A percentile compares a stretch with the other conserved stretches of the same genome.
Evolutionary conservation across 2,329 filamentous ascomycete species (phyloP).

Genomic region (Xylariaceae sp.): DNA sequence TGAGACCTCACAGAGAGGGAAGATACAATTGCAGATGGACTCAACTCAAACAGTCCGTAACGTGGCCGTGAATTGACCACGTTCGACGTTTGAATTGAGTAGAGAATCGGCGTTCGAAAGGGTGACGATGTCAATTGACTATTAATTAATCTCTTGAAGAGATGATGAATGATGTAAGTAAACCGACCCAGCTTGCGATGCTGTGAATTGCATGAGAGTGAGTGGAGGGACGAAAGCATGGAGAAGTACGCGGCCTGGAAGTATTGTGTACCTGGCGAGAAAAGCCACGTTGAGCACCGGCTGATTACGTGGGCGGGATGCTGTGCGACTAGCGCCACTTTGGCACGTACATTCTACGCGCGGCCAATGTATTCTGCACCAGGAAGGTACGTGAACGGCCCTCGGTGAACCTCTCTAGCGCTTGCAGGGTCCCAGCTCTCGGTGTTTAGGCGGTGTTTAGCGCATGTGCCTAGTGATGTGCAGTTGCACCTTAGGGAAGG

Average conservation of each 20-base stretch:
- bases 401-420: too few species aligned
- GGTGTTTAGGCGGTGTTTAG: not conserved
- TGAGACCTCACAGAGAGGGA: slow-evolving; percentile 12
- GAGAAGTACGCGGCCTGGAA: not conserved
- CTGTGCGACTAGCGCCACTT: not conserved
- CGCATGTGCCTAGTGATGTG: not conserved
- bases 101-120: not conserved
- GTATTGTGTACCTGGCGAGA: not conserved
- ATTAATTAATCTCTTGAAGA: not conserved
- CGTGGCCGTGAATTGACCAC: not conserved
- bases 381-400: too few species aligned
- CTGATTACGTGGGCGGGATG: slow-evolving; percentile 4
- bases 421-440: slow-evolving; percentile 1
- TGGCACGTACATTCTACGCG: too few species aligned
- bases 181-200: not conserved
- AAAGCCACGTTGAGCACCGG: slow-evolving; percentile 22
- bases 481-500: not conserved
- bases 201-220: not conserved
- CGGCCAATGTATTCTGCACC: too few species aligned
- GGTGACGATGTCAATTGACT: not conserved
- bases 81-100: not conserved
- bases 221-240: not conserved
- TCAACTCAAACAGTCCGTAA: not conserved
- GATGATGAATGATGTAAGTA: not conserved
- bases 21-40: not conserved